These are phyloP conservation scores for Protomyces inouyei DNA, from an alignment of 1,139 yeast species.

Conservation along the genomic window DNA sequence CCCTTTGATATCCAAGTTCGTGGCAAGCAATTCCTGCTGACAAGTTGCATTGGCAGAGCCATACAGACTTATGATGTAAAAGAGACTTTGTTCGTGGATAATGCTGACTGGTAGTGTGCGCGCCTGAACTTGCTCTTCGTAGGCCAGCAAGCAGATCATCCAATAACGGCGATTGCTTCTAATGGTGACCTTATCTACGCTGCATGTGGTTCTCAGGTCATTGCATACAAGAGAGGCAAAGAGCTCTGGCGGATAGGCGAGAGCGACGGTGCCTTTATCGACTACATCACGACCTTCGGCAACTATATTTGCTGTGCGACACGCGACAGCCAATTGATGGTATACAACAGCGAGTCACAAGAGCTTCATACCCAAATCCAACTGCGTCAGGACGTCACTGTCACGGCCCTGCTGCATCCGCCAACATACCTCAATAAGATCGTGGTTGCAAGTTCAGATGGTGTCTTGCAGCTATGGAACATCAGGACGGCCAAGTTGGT, in stretches of 20 bases:
- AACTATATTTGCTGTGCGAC: constrained; percentile 65
- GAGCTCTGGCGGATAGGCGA: constrained; percentile 53
- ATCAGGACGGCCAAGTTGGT: constrained; percentile 38
- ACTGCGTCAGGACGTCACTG: constrained; percentile 59
- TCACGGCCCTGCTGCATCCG: constrained; percentile 70
- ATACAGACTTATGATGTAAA: constrained; percentile 77
- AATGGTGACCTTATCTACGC: constrained; percentile 84
- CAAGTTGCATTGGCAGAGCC: constrained; percentile 81
- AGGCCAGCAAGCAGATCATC: constrained; percentile 69
- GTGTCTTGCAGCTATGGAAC: constrained; percentile 35
- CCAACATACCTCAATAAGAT: constrained; percentile 90
- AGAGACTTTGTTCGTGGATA: neutral
- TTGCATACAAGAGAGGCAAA: constrained; percentile 77
- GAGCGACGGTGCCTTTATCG: constrained; percentile 44
- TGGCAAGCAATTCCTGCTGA: constrained; percentile 82
- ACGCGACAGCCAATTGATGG: constrained; percentile 41
- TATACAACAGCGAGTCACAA: constrained; percentile 58
- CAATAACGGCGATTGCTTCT: constrained; percentile 68
- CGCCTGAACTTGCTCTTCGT: constrained; percentile 82
- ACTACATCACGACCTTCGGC: constrained; percentile 64
- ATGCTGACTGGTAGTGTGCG: constrained; percentile 38
- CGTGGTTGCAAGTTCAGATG: constrained; percentile 48
- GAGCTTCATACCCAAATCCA: constrained; percentile 63
- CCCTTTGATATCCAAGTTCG: constrained; percentile 87
- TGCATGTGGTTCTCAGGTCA: constrained; percentile 64